Percentiles rank a stretch among this genome's conserved stretches.
These are phyloP conservation scores for Clonostachys byssicola DNA, from an alignment of 2,329 filamentous ascomycete species.

Conservation along the genomic window DNA sequence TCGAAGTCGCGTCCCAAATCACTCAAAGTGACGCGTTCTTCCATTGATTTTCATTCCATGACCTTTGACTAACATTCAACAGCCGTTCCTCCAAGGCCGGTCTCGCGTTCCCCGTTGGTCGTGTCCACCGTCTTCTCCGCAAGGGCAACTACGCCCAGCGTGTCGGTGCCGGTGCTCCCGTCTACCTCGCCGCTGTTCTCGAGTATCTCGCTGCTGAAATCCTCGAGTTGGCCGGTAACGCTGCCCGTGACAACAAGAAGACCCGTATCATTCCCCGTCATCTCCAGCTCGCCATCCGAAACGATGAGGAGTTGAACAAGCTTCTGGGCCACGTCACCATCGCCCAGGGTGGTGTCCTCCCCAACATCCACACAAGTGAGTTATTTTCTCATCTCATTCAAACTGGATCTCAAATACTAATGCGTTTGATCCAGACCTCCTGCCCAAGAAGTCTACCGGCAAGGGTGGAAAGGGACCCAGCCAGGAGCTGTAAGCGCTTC, in stretches of 20 bases:
- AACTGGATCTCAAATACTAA: slow-evolving; percentile 25
- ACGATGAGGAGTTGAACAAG: slow-evolving; percentile 99
- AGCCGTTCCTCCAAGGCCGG: slow-evolving; percentile 99
- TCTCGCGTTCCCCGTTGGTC: slow-evolving; percentile 97
- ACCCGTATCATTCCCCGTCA: slow-evolving; percentile 99
- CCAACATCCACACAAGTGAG: slow-evolving; percentile 96
- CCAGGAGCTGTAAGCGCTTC: slow-evolving; percentile 79
- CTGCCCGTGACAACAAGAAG: slow-evolving; percentile 99
- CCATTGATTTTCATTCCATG: neutral
- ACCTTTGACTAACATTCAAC: slow-evolving; percentile 6
- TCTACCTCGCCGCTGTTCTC: slow-evolving; percentile 95
- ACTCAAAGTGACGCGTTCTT: neutral
- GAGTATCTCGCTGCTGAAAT: slow-evolving; percentile 99
- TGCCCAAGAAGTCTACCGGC: slow-evolving; percentile 98
- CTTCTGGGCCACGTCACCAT: slow-evolving; percentile 94
- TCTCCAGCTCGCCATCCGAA: slow-evolving; percentile 97
- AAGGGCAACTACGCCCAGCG: slow-evolving; percentile 99
- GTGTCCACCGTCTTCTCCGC: slow-evolving; percentile 97
- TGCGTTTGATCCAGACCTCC: slow-evolving; percentile 64
- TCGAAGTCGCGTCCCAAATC: neutral
- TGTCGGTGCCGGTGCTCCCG: slow-evolving; percentile 96
- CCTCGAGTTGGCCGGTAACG: slow-evolving; percentile 97
- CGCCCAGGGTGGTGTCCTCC: slow-evolving; percentile 93
- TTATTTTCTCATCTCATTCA: slow-evolving; percentile 14
- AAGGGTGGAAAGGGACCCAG: slow-evolving; percentile 90